These are phyloP conservation scores for Chlamydomonas sp. DNA, from an alignment of 139 green algal species.

Conservation along the genomic window DNA sequence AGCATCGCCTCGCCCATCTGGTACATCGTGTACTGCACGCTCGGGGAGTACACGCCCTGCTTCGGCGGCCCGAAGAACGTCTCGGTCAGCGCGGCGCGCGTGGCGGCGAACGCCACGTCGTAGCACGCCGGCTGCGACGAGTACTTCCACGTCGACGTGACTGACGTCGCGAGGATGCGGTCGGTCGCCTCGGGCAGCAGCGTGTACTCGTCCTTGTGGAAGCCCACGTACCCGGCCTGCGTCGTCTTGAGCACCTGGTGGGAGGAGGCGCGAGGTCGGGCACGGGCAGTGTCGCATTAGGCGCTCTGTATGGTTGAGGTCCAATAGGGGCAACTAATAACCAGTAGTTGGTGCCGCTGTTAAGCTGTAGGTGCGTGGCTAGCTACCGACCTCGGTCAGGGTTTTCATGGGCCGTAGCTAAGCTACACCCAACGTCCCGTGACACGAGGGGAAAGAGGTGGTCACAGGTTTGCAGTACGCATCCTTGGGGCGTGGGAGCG, in stretches of 20 bases:
- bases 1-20: slow-evolving; percentile 70
- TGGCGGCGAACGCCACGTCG: slow-evolving; percentile 23
- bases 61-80: slow-evolving; percentile 77
- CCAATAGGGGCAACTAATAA: too few relatives aligned
- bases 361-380: too few relatives aligned
- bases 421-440: too few relatives aligned
- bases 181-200: slow-evolving; percentile 75
- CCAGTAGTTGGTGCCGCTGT: too few relatives aligned
- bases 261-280: too few relatives aligned
- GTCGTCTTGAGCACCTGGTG: slow-evolving; percentile 84
- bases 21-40: slow-evolving; percentile 88
- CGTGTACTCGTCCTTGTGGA: slow-evolving; percentile 82
- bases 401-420: too few relatives aligned
- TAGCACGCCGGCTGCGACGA: slow-evolving; percentile 20
- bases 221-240: slow-evolving; percentile 89
- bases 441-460: too few relatives aligned
- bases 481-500: too few relatives aligned
- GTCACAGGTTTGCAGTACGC: slow-evolving; percentile 1
- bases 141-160: slow-evolving; percentile 82
- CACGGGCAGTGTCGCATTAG: too few relatives aligned
- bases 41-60: slow-evolving; percentile 78
- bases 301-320: too few relatives aligned
- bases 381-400: too few relatives aligned
- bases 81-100: slow-evolving; percentile 16
- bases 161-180: slow-evolving; percentile 79